These are phyloP conservation scores for Aspergillus calidoustus DNA, from an alignment of 2,329 filamentous ascomycete species.

Conservation along the genomic window DNA sequence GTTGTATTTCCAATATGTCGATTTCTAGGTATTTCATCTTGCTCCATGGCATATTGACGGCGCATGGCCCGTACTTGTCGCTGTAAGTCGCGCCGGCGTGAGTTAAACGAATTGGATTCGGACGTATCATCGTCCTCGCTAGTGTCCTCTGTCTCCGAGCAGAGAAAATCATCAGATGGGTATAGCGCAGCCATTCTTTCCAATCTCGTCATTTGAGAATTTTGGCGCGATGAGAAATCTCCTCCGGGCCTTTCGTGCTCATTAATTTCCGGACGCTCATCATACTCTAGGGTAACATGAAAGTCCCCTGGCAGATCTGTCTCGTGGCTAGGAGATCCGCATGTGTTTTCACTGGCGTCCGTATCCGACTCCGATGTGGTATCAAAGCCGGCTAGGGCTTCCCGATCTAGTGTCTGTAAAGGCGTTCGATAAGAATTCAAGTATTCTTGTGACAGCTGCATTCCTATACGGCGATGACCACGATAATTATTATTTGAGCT, in stretches of 20 bases:
- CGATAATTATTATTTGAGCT: conserved; percentile 34
- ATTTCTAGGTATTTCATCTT: conserved; percentile 26
- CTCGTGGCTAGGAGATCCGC: conserved; percentile 12
- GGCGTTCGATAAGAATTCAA: conserved; percentile 43
- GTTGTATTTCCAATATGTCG: conserved; percentile 33
- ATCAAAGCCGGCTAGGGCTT: conserved; percentile 28
- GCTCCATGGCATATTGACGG: conserved; percentile 24
- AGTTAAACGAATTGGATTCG: conserved; percentile 27
- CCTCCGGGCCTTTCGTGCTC: conserved; percentile 40
- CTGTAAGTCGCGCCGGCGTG: conserved; percentile 33
- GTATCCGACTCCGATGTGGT: conserved; percentile 32
- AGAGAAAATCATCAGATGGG: conserved; percentile 35
- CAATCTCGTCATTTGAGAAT: conserved; percentile 33
- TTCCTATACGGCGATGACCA: conserved; percentile 33
- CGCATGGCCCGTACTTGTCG: conserved; percentile 31
- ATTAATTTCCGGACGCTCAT: conserved; percentile 43
- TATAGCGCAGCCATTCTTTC: conserved; percentile 18
- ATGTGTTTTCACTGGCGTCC: conserved; percentile 22
- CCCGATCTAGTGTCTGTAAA: conserved; percentile 39
- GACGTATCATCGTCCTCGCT: conserved; percentile 35
- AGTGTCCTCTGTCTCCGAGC: conserved; percentile 39
- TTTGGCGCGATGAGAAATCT: conserved; percentile 28
- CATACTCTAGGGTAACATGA: conserved; percentile 42
- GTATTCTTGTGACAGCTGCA: conserved; percentile 47
- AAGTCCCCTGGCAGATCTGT: conserved; percentile 35